These are phyloP conservation scores for Parasitella parasitica DNA, from an alignment of 371 early-diverging fungal species.

Conservation along the genomic window DNA sequence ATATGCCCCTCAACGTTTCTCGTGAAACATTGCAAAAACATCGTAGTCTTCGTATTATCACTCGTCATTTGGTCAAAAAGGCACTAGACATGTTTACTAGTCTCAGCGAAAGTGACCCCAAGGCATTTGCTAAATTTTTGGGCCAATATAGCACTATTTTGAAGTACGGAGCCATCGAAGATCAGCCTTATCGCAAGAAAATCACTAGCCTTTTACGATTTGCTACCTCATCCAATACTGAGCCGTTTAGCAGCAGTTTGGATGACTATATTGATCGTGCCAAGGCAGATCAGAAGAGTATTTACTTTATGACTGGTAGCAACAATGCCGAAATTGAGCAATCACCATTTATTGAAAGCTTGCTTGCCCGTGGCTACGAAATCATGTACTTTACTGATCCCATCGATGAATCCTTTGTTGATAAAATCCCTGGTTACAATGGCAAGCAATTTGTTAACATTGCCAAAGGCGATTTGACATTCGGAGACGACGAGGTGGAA, in stretches of 20 bases:
- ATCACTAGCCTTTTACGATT: constrained; percentile 82
- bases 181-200: constrained; percentile 66
- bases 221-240: constrained; percentile 63
- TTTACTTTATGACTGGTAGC: constrained; percentile 84
- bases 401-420: constrained; percentile 89
- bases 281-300: constrained; percentile 85
- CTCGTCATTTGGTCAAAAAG: constrained; percentile 85
- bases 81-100: constrained; percentile 81
- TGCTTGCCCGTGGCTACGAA: constrained; percentile 85
- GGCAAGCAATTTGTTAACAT: constrained; percentile 81
- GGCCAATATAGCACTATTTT: constrained; percentile 70
- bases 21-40: constrained; percentile 94
- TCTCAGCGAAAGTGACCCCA: constrained; percentile 69
- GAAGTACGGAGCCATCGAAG: constrained; percentile 88
- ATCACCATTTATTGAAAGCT: constrained; percentile 86
- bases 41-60: constrained; percentile 75
- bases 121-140: constrained; percentile 75
- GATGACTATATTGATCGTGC: constrained; percentile 87
- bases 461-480: constrained; percentile 81
- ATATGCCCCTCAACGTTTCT: constrained; percentile 94
- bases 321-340: constrained; percentile 70
- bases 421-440: constrained; percentile 72
- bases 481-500: constrained; percentile 66
- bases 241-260: constrained; percentile 60
- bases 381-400: constrained; percentile 89